Evolutionary conservation across 352 stramenopile genomes (phyloP), one percentile per base, ranked within the genome.

Genomic region (Phytopythium litorale): DNA sequence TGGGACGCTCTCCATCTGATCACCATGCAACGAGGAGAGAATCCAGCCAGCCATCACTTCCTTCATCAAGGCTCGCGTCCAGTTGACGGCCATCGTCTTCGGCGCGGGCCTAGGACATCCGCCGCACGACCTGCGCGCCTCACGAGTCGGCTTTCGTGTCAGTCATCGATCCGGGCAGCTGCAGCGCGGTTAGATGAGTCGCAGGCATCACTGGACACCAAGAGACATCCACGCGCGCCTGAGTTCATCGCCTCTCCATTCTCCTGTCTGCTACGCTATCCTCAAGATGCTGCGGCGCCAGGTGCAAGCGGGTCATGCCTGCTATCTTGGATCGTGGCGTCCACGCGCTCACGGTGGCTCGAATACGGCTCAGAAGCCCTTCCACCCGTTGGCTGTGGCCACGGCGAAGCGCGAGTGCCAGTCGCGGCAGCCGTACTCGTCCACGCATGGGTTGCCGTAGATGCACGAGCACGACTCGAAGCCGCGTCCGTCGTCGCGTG

Each of bases 361-460:
- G n/a, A 12, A 40, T 21, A 8, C 16, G 18, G 42, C 56, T 56
- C 73, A 95, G 58, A 94, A 95, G 1, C 84, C 86, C 70, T 97
- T 97, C 89, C 89, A 97, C 0, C 89, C 88, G 61, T 97, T 95
- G 11, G 84, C 78, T 15, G 77, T 93, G 1, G 89, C 85, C n/a
- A 96, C 63, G 0, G 83, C 87, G 65, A 90, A 94, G 0, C 88
- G 75, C 23, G 86, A 81, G 63, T 93, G 78, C 88, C 89, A 97
- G 67, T 97, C 84, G 42, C 84, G 89, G 59, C 89, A 97, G 18
- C 86, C 85, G 52, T 97, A 97, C 51, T 97, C 82, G 59, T 97
- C 89, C 33, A 92, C 83, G 53, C 89, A 97, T 38, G 89, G 89
- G 66, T 97, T 97, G 2, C 89, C 88, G 49, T 97, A 94, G 23